Evolutionary conservation across 2,329 filamentous ascomycete species (phyloP), one percentile per base, ranked within the genome.

Genomic region (Fusarium nygamai): DNA sequence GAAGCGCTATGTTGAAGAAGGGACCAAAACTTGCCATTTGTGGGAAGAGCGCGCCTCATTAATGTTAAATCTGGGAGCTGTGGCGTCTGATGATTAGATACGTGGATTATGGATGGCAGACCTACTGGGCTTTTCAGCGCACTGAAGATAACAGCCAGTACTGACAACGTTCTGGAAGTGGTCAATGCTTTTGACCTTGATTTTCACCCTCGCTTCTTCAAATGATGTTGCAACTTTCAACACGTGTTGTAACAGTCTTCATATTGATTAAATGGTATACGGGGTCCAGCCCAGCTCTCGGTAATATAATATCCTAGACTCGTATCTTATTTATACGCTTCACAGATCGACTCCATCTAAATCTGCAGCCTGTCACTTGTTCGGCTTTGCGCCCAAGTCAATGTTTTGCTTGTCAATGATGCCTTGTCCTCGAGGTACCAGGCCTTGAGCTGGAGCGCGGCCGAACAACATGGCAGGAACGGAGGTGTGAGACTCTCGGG

Each of bases 361-460:
- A 16, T 22, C 17, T 11, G 16, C 24, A 27, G 9, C 2, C 33
- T 34, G 22, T 59, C 14, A 72, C 31, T 61, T 71, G 12, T 38
- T 64, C 24, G 63, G 47, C n/a, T 64, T 74, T 3, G 34, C 34
- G 20, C 59, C 33, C 17, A 41, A 19, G 20, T 56, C 36, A 19
- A 22, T 34, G 9, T 36, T 62, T n/a, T 36, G 48, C 10, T 51
- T 74, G 27, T 50, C 54, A 41, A 72, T 22, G 6, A 41, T n/a
- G 1, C 39, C 39, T 8, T 71, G 71, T 8, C 71, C 67, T 44
- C 44, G 48, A 47, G 63, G 56, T n/a, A 72, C 59, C 24, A 74
- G 29, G 11, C 43, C 47, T 56, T 62, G 62, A 8, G 41, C 61
- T 29, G 53, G 57, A 56, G 46, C 19, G 19, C 44, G 54, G 4